Percentiles rank a stretch among this genome's conserved stretches.
phyloP scores from a whole-genome alignment of 164 flowering plant genomes.

The Stephania japonica region DNA sequence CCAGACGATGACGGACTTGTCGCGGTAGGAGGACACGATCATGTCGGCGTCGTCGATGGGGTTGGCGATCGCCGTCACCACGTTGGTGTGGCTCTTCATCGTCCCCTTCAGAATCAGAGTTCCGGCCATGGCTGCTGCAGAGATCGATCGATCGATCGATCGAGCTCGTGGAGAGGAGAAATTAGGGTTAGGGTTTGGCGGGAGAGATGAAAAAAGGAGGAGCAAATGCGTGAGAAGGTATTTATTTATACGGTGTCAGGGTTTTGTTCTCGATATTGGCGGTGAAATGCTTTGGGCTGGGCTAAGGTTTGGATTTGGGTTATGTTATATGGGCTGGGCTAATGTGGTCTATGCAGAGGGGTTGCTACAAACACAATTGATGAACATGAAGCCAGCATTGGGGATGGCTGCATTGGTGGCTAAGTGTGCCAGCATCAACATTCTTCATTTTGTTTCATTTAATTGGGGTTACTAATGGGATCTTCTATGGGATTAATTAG shows the following conservation, averaged over 20 bases:
- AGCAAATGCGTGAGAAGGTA: too few species aligned
- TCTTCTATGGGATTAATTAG: neutral
- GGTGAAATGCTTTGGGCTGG: too few species aligned
- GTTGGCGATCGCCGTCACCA: conserved; percentile 84
- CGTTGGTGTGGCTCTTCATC: conserved; percentile 74
- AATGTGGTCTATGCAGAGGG: conserved; percentile 35
- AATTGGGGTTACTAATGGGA: conserved; percentile 12
- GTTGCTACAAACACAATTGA: conserved; percentile 40
- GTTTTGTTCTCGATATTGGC: too few species aligned
- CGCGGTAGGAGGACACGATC: conserved; percentile 82
- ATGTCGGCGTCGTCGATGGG: conserved; percentile 85
- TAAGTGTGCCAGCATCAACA: conserved; percentile 34
- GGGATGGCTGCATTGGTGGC: conserved; percentile 26
- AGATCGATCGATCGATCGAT: neutral
- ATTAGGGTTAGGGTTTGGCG: too few species aligned
- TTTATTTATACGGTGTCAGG: too few species aligned
- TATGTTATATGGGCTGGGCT: too few species aligned
- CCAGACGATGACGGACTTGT: conserved; percentile 83
- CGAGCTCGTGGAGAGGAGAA: too few species aligned
- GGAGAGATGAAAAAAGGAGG: too few species aligned
- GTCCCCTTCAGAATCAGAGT: conserved; percentile 52
- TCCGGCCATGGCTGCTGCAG: conserved; percentile 50
- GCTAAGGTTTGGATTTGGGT: too few species aligned
- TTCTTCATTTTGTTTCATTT: conserved; percentile 19
- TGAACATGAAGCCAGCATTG: conserved; percentile 53